These are phyloP conservation scores for Gracilaria gracilis DNA, from an alignment of 23 red algal genomes.

Conservation along the genomic window DNA sequence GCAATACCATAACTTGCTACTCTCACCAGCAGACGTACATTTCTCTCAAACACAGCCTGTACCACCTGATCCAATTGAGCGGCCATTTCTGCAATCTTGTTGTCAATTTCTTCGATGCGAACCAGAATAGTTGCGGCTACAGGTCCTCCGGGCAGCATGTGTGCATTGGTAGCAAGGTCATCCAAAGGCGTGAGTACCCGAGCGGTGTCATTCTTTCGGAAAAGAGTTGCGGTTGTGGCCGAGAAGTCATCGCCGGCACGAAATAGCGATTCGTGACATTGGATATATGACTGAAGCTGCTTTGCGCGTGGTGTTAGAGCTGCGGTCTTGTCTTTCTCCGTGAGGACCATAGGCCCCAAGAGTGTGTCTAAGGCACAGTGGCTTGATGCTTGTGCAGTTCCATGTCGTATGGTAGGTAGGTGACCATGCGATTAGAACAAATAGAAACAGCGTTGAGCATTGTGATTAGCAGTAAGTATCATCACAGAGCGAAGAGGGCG, in stretches of 20 bases:
- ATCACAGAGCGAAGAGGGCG: slow-evolving; percentile 10
- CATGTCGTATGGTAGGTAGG: not conserved
- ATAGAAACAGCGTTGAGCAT: not conserved
- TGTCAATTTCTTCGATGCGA: slow-evolving; percentile 64
- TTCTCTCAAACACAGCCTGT: slow-evolving; percentile 41
- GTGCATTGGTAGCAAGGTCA: slow-evolving; percentile 74
- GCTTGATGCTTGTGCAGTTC: not conserved
- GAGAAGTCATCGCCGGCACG: slow-evolving; percentile 77
- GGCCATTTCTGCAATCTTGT: slow-evolving; percentile 30
- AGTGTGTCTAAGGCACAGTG: not conserved
- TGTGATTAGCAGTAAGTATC: not conserved
- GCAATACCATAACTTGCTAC: too few species aligned
- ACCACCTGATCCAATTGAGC: slow-evolving; percentile 19
- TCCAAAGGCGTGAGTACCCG: too few species aligned
- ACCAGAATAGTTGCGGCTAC: slow-evolving; percentile 66
- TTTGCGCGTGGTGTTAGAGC: slow-evolving; percentile 25
- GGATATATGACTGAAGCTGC: slow-evolving; percentile 69
- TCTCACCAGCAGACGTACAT: too few species aligned
- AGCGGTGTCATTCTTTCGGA: slow-evolving; percentile 92
- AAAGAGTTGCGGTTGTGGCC: slow-evolving; percentile 65
- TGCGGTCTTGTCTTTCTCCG: slow-evolving; percentile 11
- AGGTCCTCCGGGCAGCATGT: slow-evolving; percentile 63
- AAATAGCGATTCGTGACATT: slow-evolving; percentile 85
- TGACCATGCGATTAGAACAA: slow-evolving; percentile 19
- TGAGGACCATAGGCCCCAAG: slow-evolving; percentile 40